phyloP scores from a whole-genome alignment of 345 rosid species.

The Eucalyptus fibrosa region DNA sequence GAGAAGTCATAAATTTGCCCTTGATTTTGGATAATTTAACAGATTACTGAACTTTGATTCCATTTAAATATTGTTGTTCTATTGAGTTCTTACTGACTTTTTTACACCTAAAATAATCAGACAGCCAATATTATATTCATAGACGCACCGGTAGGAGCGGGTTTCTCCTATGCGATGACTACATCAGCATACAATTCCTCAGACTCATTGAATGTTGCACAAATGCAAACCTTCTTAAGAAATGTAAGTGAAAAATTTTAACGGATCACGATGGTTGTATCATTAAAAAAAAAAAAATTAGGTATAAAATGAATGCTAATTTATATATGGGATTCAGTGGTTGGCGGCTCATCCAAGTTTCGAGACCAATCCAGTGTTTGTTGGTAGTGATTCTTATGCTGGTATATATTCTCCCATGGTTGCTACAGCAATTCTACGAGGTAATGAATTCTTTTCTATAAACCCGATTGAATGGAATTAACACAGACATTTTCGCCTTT shows the following conservation, averaged over 20 bases:
- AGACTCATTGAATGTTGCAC: neutral
- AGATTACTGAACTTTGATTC: neutral
- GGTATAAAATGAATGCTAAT: neutral
- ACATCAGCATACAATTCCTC: neutral
- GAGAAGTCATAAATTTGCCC: neutral
- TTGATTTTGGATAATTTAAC: neutral
- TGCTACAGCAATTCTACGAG: neutral
- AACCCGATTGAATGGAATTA: neutral
- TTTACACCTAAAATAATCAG: neutral
- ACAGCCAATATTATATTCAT: slow-evolving; percentile 4
- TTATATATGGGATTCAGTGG: neutral
- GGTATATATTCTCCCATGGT: slow-evolving; percentile 3
- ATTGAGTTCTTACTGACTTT: neutral
- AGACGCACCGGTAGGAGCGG: slow-evolving; percentile 8
- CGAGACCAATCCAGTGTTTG: neutral
- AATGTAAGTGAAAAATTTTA: neutral
- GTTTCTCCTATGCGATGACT: slow-evolving; percentile 5
- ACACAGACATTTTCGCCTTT: neutral
- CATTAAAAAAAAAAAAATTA: neutral
- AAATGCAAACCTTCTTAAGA: neutral
- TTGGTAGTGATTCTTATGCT: slow-evolving; percentile 10
- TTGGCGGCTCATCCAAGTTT: neutral
- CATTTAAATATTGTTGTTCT: neutral
- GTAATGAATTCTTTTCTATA: neutral
- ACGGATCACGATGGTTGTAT: neutral